Evolutionary conservation across 2,329 filamentous ascomycete species (phyloP).

Genomic region (Aspergillus unguis): DNA sequence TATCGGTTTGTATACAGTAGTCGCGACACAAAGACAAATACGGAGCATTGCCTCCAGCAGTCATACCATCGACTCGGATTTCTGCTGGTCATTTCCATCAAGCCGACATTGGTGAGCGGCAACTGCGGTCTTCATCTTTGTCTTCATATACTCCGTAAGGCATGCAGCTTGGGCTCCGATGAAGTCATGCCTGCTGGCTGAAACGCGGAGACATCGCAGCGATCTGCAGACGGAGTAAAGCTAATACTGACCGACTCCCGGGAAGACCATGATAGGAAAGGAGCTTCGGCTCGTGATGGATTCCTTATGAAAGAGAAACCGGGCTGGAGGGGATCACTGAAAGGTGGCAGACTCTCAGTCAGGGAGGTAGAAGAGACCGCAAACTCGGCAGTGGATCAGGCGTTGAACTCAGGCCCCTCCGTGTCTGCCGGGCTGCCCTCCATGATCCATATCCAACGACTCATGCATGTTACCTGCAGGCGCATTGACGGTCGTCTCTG

Average conservation of each 20-base stretch:
- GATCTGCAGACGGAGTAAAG: slow-evolving; percentile 8
- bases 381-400: not conserved
- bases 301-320: not conserved
- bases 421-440: slow-evolving; percentile 17
- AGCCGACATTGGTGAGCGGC: not conserved
- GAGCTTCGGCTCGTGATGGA: not conserved
- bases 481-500: slow-evolving; percentile 18
- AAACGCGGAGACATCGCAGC: slow-evolving; percentile 4
- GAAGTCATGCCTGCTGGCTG: slow-evolving; percentile 9
- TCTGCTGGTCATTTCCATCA: too few relatives aligned
- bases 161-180: not conserved
- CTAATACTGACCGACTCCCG: slow-evolving; percentile 6
- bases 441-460: slow-evolving; percentile 18
- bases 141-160: not conserved
- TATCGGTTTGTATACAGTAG: too few relatives aligned
- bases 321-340: not conserved
- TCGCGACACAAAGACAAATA: too few relatives aligned
- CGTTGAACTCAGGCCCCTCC: slow-evolving; percentile 8
- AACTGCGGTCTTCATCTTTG: not conserved
- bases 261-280: not conserved
- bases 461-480: slow-evolving; percentile 16
- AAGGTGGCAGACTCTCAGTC: not conserved
- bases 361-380: not conserved
- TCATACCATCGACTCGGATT: too few relatives aligned
- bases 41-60: too few relatives aligned